A percentile compares a stretch with the other conserved stretches of the same genome.
Evolutionary conservation across 2,329 filamentous ascomycete genomes (phyloP).

Genomic region (Calonectria ilicicola): DNA sequence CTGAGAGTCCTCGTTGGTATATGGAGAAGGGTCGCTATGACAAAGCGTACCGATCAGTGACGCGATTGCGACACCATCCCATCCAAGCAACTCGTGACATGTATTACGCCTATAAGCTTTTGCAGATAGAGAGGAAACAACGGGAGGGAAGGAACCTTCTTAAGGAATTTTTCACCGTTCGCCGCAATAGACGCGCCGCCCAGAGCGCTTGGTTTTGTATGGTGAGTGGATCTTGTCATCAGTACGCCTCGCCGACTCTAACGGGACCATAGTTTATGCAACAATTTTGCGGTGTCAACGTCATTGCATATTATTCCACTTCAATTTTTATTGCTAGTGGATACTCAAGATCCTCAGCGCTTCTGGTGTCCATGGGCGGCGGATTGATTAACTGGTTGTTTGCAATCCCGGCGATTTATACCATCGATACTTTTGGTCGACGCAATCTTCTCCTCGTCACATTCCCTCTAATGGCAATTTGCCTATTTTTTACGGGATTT

Average conservation of each 20-base stretch:
- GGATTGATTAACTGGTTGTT: slow-evolving; percentile 65
- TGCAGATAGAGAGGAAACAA: slow-evolving; percentile 43
- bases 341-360: slow-evolving; percentile 41
- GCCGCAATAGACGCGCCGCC: slow-evolving; percentile 47
- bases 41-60: slow-evolving; percentile 59
- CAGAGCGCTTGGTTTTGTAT: slow-evolving; percentile 50
- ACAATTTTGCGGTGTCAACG: slow-evolving; percentile 48
- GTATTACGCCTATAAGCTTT: slow-evolving; percentile 57
- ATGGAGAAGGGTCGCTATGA: slow-evolving; percentile 56
- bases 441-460: slow-evolving; percentile 54
- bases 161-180: slow-evolving; percentile 45
- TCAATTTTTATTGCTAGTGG: slow-evolving; percentile 43
- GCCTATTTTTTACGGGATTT: slow-evolving; percentile 45
- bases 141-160: slow-evolving; percentile 38
- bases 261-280: slow-evolving; percentile 43
- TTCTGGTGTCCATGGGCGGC: slow-evolving; percentile 48
- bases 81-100: slow-evolving; percentile 63
- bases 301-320: slow-evolving; percentile 48
- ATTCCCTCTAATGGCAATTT: slow-evolving; percentile 46
- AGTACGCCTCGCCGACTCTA: neutral
- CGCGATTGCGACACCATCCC: slow-evolving; percentile 57
- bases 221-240: neutral
- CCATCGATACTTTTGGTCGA: slow-evolving; percentile 64
- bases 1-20: slow-evolving; percentile 66
- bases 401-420: slow-evolving; percentile 48